Percentiles rank a stretch among this genome's conserved stretches.
phyloP scores from a whole-genome alignment of 1,284 basidiomycete genomes.

The Cryptococcus floricola region DNA sequence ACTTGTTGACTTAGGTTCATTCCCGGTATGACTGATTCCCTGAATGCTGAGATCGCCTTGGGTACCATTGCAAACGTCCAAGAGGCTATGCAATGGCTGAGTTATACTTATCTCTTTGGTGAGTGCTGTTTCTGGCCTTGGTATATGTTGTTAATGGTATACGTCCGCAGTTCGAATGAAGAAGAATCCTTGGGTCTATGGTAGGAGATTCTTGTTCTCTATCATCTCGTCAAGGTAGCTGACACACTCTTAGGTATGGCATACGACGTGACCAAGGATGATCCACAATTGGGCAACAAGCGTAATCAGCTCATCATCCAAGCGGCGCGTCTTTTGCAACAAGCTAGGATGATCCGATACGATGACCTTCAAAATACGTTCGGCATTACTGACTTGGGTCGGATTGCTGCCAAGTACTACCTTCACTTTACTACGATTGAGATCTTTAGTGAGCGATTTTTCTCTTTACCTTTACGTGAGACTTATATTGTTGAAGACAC shows the following conservation, averaged over 20 bases:
- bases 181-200: constrained; percentile 87
- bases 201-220: constrained; percentile 49
- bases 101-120: constrained; percentile 89
- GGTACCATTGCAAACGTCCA: constrained; percentile 85
- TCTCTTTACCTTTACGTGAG: not conserved
- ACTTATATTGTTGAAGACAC: constrained; percentile 50
- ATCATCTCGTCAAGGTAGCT: not conserved
- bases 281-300: constrained; percentile 72
- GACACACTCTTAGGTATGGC: constrained; percentile 60
- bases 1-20: constrained; percentile 61
- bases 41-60: constrained; percentile 93
- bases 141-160: not conserved
- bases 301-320: constrained; percentile 67
- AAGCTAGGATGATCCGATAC: constrained; percentile 80
- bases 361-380: constrained; percentile 64
- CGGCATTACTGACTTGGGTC: constrained; percentile 77
- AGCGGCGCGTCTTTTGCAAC: constrained; percentile 65
- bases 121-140: constrained; percentile 3
- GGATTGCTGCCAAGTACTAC: constrained; percentile 96
- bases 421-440: constrained; percentile 83
- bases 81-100: constrained; percentile 92
- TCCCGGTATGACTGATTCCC: constrained; percentile 78
- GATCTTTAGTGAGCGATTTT: constrained; percentile 61
- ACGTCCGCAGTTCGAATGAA: constrained; percentile 73
- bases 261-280: constrained; percentile 67